Evolutionary conservation across 2,329 filamentous ascomycete species (phyloP).

Genomic region (Acrodontium crateriforme): DNA sequence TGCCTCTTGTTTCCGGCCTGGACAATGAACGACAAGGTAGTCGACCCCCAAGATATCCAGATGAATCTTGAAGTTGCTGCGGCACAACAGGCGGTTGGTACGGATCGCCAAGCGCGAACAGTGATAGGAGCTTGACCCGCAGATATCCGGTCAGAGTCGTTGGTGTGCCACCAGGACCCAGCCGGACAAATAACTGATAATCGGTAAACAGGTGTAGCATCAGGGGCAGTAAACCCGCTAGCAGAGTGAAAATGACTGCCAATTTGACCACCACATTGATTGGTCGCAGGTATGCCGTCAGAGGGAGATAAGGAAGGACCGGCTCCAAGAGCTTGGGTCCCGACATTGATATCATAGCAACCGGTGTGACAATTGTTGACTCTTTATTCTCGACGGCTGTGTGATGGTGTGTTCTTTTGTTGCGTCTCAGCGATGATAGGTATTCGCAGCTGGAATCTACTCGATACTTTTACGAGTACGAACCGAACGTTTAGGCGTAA

Average conservation of each 20-base stretch:
- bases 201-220: conserved; percentile 44
- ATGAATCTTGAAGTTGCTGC: conserved; percentile 36
- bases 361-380: too few relatives aligned
- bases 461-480: too few relatives aligned
- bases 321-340: neutral
- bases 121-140: conserved; percentile 55
- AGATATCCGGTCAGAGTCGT: conserved; percentile 60
- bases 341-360: too few relatives aligned
- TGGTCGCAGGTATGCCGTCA: conserved; percentile 1
- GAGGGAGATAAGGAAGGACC: neutral
- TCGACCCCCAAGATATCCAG: conserved; percentile 45
- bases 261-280: conserved; percentile 2
- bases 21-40: conserved; percentile 50
- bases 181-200: conserved; percentile 59
- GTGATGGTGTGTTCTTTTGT: too few relatives aligned
- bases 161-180: conserved; percentile 71
- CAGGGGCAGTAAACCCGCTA: conserved; percentile 5
- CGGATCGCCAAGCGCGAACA: conserved; percentile 60
- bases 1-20: conserved; percentile 56
- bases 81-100: conserved; percentile 44
- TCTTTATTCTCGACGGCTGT: too few relatives aligned
- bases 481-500: too few relatives aligned
- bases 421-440: too few relatives aligned
- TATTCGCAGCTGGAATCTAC: too few relatives aligned
- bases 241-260: conserved; percentile 2